phyloP scores from a whole-genome alignment of 139 green algal genomes.

The Chlamydomonas incerta region DNA sequence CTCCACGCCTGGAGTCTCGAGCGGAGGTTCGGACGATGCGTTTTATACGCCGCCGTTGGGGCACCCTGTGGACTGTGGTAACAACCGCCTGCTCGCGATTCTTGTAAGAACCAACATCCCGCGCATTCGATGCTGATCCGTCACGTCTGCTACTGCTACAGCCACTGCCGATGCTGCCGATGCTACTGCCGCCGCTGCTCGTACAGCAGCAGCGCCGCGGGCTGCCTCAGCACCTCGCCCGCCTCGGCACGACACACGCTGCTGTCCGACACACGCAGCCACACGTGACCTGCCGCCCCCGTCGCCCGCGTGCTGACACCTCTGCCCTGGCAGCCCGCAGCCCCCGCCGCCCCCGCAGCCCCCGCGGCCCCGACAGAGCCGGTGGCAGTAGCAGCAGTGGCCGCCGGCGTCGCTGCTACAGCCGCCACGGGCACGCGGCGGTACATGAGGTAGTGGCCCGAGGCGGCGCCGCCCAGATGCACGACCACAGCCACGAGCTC shows the following conservation, averaged over 20 bases:
- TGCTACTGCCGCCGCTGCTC: not conserved
- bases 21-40: no score
- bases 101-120: no score
- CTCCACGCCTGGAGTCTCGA: no score
- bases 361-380: no score
- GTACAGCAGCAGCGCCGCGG: conserved; percentile 20
- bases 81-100: no score
- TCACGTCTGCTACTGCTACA: not conserved
- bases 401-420: not conserved
- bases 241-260: not conserved
- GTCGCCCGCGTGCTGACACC: no score
- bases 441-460: conserved; percentile 30
- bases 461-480: not conserved
- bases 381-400: no score
- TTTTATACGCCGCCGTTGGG: no score
- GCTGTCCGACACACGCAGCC: conserved; percentile 23
- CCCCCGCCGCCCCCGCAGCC: not conserved
- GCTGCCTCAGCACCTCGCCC: not conserved
- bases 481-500: conserved; percentile 1
- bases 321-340: no score
- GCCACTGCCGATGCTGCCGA: not conserved
- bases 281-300: not conserved
- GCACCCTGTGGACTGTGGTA: no score
- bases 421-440: not conserved
- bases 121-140: no score